These are phyloP conservation scores for Exobasidium cylindrosporum DNA, from an alignment of 1,284 basidiomycete genomes.

Conservation along the genomic window DNA sequence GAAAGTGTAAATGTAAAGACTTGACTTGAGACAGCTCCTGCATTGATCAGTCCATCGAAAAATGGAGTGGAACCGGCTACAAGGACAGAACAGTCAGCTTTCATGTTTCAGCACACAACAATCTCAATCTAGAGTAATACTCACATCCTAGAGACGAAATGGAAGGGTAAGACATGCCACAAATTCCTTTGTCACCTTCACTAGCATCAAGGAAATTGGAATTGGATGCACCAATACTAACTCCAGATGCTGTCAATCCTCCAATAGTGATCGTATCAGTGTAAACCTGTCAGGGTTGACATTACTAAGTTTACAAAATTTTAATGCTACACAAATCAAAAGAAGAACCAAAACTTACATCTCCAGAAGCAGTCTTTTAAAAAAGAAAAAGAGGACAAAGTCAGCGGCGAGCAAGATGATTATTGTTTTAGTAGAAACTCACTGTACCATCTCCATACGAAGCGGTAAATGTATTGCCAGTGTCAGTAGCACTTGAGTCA, in stretches of 20 bases:
- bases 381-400: not conserved
- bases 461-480: conserved; percentile 58
- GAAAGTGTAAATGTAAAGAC: conserved; percentile 64
- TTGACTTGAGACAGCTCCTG: conserved; percentile 29
- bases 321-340: no score
- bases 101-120: no score
- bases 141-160: conserved; percentile 7
- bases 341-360: not conserved
- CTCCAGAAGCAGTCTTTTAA: not conserved
- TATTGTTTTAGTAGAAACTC: no score
- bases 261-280: conserved; percentile 60
- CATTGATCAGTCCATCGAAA: conserved; percentile 28
- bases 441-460: conserved; percentile 63
- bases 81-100: not conserved
- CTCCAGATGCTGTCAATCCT: conserved; percentile 49
- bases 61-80: conserved; percentile 31
- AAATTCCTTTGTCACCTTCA: conserved; percentile 47
- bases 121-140: no score
- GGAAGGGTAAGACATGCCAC: conserved; percentile 54
- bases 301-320: no score
- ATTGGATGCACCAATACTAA: conserved; percentile 55
- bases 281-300: conserved; percentile 58
- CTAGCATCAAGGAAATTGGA: conserved; percentile 40
- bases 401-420: no score
- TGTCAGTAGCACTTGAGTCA: conserved; percentile 30